Evolutionary conservation across 805 yeast genomes (phyloP), one percentile per base, ranked within the genome.

Genomic region (Sugiyamaella lignohabitans): DNA sequence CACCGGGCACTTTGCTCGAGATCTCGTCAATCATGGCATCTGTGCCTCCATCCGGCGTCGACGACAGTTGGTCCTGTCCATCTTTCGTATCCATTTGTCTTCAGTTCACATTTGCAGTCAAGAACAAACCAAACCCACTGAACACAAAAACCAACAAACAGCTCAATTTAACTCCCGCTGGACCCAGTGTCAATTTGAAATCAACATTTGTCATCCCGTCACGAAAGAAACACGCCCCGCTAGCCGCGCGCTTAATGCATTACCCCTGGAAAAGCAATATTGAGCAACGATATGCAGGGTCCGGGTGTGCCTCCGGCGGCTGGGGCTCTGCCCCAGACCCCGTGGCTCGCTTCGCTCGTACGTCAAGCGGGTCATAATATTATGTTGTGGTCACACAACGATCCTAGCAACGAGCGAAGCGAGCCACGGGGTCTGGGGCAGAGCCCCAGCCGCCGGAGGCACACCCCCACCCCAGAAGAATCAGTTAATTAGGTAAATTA

Each of bases 1-100:
- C 74, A 0, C 50, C 57, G 0, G 84, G 82, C 48, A 71, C 76
- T 30, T 57, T 57, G 4, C 53, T 51, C 37, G 57, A 49, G 27
- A 79, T 62, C 8, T 57, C 52, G 2, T 53, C 55, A 3, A 79
- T 49, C 56, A 49, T 50, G 5, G 44, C 51, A 5, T 53, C 53
- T 5, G 53, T 50, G 20, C 37, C 16, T 10, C 37, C 32, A 27
- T 27, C 32, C 14, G 8, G 8, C 14, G 14, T 8, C 14, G 32
- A 27, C 8, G 8, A 8, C 8, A 27, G 32, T 27, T 27, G 8
- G 14, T 14, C 14, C 14, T 27, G 32, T 8, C 14, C 14, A 8
- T 27, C 32, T 8, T 27, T 27, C 14, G 11, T 27, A 27, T 27
- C 32, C 8, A 27, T n/a, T n/a, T n/a, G n/a, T n/a, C n/a, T n/a